phyloP scores from a whole-genome alignment of 225 moss, liverwort and hornwort genomes.

The Pseudisothecium myosuroides region DNA sequence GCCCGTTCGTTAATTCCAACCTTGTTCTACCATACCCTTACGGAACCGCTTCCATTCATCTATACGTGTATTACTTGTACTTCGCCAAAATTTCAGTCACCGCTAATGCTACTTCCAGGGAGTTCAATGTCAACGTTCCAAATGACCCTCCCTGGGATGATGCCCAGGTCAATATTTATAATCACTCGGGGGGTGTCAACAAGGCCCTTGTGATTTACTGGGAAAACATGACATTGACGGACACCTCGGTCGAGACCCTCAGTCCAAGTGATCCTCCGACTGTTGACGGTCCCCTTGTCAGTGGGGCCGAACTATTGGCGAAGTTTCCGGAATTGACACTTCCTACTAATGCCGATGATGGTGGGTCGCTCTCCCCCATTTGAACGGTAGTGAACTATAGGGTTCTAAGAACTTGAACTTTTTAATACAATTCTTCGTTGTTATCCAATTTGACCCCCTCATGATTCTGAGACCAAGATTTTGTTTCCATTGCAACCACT shows the following conservation, averaged over 20 bases:
- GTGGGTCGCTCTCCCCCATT: not conserved
- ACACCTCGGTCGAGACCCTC: not conserved
- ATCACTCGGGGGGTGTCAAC: not conserved
- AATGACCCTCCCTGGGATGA: fast-evolving
- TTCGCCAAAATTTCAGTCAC: not conserved
- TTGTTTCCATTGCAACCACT: not conserved
- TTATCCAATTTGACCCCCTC: not conserved
- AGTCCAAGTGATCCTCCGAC: not conserved
- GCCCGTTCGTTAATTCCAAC: too few relatives aligned
- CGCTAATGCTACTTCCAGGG: not conserved
- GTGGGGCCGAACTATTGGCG: not conserved
- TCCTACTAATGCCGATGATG: not conserved
- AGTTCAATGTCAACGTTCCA: not conserved
- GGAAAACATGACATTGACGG: not conserved
- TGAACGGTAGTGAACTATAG: not conserved
- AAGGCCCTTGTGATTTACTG: not conserved
- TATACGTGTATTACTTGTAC: not conserved
- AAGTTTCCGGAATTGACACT: not conserved
- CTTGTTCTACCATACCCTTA: not conserved
- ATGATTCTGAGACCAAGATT: not conserved
- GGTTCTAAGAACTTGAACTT: not conserved
- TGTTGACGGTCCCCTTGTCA: not conserved
- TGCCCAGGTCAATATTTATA: not conserved
- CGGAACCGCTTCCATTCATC: fast-evolving
- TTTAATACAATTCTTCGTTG: not conserved